These are phyloP conservation scores for Atkinsonella hypoxylon DNA, from an alignment of 2,329 filamentous ascomycete genomes.

Conservation along the genomic window DNA sequence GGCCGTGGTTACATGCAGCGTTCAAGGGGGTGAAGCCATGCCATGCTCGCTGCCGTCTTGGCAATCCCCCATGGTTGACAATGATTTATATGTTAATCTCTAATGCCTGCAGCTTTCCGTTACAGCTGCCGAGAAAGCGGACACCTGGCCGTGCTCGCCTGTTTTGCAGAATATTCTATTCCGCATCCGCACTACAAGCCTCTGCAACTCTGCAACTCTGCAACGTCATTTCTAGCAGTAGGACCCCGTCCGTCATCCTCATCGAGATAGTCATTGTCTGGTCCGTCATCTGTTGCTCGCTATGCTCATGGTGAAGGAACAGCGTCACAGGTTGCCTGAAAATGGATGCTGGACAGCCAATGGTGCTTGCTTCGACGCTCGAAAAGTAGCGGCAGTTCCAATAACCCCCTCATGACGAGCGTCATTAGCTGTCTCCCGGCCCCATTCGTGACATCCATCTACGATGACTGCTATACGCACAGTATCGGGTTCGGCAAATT, in stretches of 20 bases:
- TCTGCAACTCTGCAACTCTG: neutral
- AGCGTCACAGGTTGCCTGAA: neutral
- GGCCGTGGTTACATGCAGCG: constrained; percentile 1
- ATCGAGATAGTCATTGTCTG: neutral
- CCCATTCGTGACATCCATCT: neutral
- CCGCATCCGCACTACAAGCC: neutral
- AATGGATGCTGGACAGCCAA: neutral
- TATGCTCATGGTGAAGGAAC: neutral
- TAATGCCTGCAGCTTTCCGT: neutral
- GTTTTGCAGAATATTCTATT: neutral
- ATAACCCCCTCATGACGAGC: neutral
- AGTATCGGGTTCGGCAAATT: neutral
- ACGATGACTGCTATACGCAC: neutral
- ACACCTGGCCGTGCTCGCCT: constrained; percentile 1
- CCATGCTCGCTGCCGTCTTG: neutral
- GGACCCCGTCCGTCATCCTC: neutral
- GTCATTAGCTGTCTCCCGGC: neutral
- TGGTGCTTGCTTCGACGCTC: neutral
- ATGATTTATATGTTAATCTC: neutral
- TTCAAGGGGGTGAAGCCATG: constrained; percentile 1
- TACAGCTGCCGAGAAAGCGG: neutral
- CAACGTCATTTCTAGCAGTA: neutral
- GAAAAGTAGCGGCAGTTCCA: neutral
- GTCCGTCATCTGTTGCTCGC: neutral
- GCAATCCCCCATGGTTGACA: neutral